Percentiles rank a stretch among this genome's conserved stretches.
phyloP scores from a whole-genome alignment of 495 filamentous ascomycete genomes.

The Pyronema domesticum region DNA sequence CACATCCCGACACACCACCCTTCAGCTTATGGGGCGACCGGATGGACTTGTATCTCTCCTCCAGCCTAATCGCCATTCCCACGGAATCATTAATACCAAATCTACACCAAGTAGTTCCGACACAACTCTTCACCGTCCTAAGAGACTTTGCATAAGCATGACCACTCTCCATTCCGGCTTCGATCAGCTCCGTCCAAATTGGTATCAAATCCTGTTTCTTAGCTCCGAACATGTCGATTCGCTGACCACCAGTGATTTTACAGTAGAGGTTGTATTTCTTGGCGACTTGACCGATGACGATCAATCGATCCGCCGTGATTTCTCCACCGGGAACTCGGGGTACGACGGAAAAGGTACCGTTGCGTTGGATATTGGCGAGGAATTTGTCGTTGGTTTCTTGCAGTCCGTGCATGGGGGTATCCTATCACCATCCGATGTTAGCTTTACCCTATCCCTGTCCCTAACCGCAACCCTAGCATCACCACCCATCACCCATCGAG shows the following conservation, averaged over 20 bases:
- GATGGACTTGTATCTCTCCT: conserved; percentile 90
- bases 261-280: conserved; percentile 79
- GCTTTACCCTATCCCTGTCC: too few species aligned
- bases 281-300: conserved; percentile 73
- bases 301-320: conserved; percentile 80
- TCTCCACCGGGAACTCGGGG: conserved; percentile 76
- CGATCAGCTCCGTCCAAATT: conserved; percentile 77
- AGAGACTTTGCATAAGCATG: conserved; percentile 90
- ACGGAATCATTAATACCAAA: conserved; percentile 91
- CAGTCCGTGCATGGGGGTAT: conserved; percentile 51
- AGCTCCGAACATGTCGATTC: conserved; percentile 92
- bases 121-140: conserved; percentile 85
- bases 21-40: conserved; percentile 88
- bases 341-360: conserved; percentile 84
- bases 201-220: conserved; percentile 74
- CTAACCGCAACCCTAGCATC: too few species aligned
- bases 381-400: conserved; percentile 92
- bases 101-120: conserved; percentile 87
- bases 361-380: conserved; percentile 86
- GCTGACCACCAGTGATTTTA: conserved; percentile 89
- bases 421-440: conserved; percentile 9
- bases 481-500: too few species aligned
- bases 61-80: conserved; percentile 84
- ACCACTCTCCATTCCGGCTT: conserved; percentile 87
- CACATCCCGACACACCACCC: conserved; percentile 78